Base-by-base conservation (phyloP, 495 filamentous ascomycete species). In the Bacidia gigantensis region DNA sequence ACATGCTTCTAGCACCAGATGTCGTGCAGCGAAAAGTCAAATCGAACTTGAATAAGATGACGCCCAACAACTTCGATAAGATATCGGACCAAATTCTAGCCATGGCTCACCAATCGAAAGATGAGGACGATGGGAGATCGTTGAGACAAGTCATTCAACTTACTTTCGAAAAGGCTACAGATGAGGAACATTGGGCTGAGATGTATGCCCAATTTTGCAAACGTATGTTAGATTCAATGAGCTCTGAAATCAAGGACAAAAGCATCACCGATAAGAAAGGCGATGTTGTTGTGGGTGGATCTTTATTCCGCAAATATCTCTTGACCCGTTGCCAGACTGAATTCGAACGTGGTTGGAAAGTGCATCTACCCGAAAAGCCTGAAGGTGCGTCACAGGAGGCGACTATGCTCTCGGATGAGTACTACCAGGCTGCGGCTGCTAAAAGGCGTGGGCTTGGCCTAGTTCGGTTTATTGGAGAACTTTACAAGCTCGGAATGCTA, bases 1-100 rank as follows among this genome's bases (percentile, higher is more conserved):
- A 67, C 49, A 75, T 72, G 41, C 76, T 84, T 58, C 72, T 99
- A 72, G 73, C 90, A 53, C 93, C 92, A 17, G 87, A 89, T 55
- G 80, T 92, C 69, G 92, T 99, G 57, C 92, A 99, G 69, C 82
- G 92, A 56, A 99, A 97, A 79, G 93, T 97, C 63, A 99, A 99
- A 79, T 86, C 87, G 50, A 85, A 84, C 45, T 72, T 99, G 59
- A 97, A 99, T 78, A 97, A 97, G 83, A 97, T 99, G 93, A 96
- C 92, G 0, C 92, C 92, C 0, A 92, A 97, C 70, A 97, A 96
- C 60, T 99, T 99, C 64, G 89, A 96, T 59, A 87, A 83, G 73
- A 95, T 99, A 53, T 74, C 92, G 18, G 82, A 86, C 47, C 89
- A 97, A 66, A 95, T 99, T 50, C 76, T 97, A 23, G 78, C 82